Conservation (phyloP, 768 basidiomycete species). For the Mycena kentingensis region DNA sequence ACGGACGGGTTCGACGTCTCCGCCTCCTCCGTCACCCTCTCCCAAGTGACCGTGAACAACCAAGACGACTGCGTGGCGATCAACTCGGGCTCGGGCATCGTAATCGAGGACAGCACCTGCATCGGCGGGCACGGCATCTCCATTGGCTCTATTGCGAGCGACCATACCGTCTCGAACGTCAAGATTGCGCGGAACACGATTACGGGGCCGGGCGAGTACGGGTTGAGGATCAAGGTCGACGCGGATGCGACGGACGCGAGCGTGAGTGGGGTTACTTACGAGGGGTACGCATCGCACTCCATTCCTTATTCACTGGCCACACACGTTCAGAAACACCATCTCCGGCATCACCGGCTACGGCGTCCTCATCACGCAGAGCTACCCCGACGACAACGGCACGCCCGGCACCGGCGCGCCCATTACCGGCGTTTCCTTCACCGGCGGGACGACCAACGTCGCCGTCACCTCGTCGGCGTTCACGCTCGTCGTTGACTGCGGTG, state of each 20-base stretch:
- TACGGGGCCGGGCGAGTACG: conserved; percentile 26
- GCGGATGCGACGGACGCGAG: conserved; percentile 17
- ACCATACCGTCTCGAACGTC: conserved; percentile 37
- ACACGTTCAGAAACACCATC: conserved; percentile 14
- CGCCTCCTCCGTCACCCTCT: conserved; percentile 17
- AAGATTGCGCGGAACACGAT: conserved; percentile 42
- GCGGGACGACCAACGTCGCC: conserved; percentile 33
- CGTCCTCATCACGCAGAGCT: conserved; percentile 50
- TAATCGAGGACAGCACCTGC: conserved; percentile 41
- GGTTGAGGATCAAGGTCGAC: conserved; percentile 25
- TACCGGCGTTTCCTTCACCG: conserved; percentile 38
- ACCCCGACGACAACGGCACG: conserved; percentile 42
- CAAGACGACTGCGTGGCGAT: conserved; percentile 25
- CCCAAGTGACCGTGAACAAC: conserved; percentile 15
- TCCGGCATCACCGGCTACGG: conserved; percentile 25
- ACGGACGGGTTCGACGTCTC: conserved; percentile 26
- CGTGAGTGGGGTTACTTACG: conserved; percentile 11
- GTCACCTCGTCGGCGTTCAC: conserved; percentile 35
- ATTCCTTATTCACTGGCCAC: too few species aligned
- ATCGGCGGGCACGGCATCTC: conserved; percentile 51
- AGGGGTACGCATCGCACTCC: too few species aligned
- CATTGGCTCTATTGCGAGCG: conserved; percentile 45
- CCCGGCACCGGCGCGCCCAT: conserved; percentile 48
- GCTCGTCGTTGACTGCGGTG: conserved; percentile 44
- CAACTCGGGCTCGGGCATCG: conserved; percentile 24